A percentile compares a stretch with the other conserved stretches of the same genome.
phyloP scores from a whole-genome alignment of 2,329 filamentous ascomycete genomes.

The Penicillium brasilianum region DNA sequence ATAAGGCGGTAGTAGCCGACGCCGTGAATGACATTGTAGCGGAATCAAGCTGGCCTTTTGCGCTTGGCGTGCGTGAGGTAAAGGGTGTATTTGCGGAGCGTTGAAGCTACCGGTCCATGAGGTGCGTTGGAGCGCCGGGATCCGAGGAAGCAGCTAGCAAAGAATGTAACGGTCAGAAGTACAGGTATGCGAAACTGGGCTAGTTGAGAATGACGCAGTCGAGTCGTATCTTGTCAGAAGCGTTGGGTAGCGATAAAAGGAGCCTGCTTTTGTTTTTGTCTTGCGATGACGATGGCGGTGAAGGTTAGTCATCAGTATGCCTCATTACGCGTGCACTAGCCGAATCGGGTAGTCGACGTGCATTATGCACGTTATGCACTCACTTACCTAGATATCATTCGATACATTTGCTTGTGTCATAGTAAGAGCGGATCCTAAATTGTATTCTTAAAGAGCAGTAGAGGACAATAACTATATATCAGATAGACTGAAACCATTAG shows the following conservation, averaged over 20 bases:
- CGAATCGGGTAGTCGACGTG: neutral
- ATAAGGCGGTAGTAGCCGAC: constrained; percentile 33
- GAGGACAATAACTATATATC: too few species aligned
- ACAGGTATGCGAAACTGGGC: neutral
- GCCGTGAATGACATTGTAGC: constrained; percentile 38
- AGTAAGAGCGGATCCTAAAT: neutral
- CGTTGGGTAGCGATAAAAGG: constrained; percentile 2
- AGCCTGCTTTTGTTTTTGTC: constrained; percentile 10
- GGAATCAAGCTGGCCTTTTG: neutral
- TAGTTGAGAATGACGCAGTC: neutral
- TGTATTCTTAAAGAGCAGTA: too few species aligned
- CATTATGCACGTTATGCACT: neutral
- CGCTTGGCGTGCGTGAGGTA: neutral
- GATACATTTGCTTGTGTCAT: neutral
- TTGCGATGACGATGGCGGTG: constrained; percentile 11
- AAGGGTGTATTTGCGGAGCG: neutral
- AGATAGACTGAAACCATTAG: neutral
- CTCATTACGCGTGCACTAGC: neutral
- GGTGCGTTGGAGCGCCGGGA: neutral
- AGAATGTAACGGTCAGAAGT: neutral
- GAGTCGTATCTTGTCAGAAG: neutral
- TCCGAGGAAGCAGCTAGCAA: neutral
- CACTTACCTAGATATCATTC: too few species aligned
- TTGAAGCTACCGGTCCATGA: constrained; percentile 8
- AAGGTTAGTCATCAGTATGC: neutral